Percentiles rank a stretch among this genome's conserved stretches.
Evolutionary conservation across 345 rosid genomes (phyloP).

Genomic region (Linum trigynum): DNA sequence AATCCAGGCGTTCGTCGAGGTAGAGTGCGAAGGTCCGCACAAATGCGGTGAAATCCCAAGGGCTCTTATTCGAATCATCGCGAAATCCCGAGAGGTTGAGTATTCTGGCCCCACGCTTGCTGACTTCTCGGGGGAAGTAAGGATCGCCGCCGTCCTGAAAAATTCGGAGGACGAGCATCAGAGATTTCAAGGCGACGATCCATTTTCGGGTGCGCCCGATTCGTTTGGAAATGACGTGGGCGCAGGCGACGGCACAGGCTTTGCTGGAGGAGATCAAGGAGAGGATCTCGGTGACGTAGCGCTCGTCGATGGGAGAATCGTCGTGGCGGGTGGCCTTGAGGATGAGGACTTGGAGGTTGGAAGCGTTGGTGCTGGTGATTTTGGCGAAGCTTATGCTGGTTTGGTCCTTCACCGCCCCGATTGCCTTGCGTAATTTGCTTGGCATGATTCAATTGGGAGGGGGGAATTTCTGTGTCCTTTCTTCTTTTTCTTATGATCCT

Average conservation of each 20-base stretch:
- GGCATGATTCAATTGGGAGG: conserved; percentile 34
- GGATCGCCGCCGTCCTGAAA: conserved; percentile 83
- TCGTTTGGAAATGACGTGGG: conserved; percentile 47
- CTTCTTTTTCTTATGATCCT: too few relatives aligned
- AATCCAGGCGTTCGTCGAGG: conserved; percentile 65
- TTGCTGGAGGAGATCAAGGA: conserved; percentile 41
- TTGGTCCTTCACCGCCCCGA: conserved; percentile 81
- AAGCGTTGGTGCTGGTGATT: conserved; percentile 43
- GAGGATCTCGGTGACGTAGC: conserved; percentile 47
- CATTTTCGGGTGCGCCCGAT: conserved; percentile 65
- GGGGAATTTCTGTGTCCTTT: background rate
- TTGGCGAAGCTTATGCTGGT: conserved; percentile 88
- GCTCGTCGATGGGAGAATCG: conserved; percentile 57
- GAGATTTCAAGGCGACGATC: conserved; percentile 75
- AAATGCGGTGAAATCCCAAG: conserved; percentile 66
- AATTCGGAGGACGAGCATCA: conserved; percentile 60
- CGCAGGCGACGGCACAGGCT: conserved; percentile 48
- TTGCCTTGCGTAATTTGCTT: conserved; percentile 74
- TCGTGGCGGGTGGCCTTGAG: conserved; percentile 79
- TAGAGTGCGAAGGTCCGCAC: conserved; percentile 56
- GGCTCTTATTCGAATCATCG: conserved; percentile 59
- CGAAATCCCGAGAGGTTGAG: conserved; percentile 59
- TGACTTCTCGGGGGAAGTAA: conserved; percentile 61
- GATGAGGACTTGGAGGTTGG: conserved; percentile 56
- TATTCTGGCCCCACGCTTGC: conserved; percentile 62